A percentile compares a stretch with the other conserved stretches of the same genome.
Conservation (phyloP, 805 yeast species). For the Teunomyces funiuensis region DNA sequence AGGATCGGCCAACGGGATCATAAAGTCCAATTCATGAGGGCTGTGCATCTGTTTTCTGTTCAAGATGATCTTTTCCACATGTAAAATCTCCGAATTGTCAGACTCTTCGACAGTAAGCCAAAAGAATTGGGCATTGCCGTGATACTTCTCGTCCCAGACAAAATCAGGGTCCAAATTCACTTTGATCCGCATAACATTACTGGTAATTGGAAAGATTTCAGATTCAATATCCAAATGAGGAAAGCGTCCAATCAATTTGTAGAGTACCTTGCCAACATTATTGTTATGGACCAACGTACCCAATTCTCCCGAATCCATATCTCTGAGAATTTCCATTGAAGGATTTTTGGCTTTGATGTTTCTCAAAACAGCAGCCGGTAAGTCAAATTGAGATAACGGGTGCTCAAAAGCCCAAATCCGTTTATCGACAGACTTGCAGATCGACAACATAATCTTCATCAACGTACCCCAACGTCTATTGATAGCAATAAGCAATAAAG, state of each 20-base stretch:
- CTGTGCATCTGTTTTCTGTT: slow-evolving; percentile 53
- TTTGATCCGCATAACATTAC: slow-evolving; percentile 80
- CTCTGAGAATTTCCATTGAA: slow-evolving; percentile 68
- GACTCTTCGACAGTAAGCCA: slow-evolving; percentile 94
- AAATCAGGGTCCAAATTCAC: slow-evolving; percentile 72
- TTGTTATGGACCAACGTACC: slow-evolving; percentile 89
- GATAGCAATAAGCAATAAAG: slow-evolving; percentile 81
- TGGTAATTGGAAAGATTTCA: slow-evolving; percentile 85
- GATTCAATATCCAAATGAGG: slow-evolving; percentile 77
- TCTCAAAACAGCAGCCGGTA: slow-evolving; percentile 65
- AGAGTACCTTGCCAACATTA: slow-evolving; percentile 65
- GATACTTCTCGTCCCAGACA: slow-evolving; percentile 77
- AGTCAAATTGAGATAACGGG: slow-evolving; percentile 83
- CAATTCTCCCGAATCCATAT: slow-evolving; percentile 69
- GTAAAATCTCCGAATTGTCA: slow-evolving; percentile 68
- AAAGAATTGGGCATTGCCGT: slow-evolving; percentile 81
- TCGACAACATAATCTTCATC: slow-evolving; percentile 67
- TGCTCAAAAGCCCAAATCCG: slow-evolving; percentile 89
- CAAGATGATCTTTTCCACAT: slow-evolving; percentile 77
- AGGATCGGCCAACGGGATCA: slow-evolving; percentile 88
- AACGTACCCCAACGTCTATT: slow-evolving; percentile 90
- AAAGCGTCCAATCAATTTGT: slow-evolving; percentile 62
- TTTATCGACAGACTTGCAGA: slow-evolving; percentile 84
- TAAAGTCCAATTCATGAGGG: slow-evolving; percentile 78
- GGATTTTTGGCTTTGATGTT: slow-evolving; percentile 65